These are phyloP conservation scores for Geotrichum australiense DNA, from an alignment of 1,139 yeast genomes.

Conservation along the genomic window DNA sequence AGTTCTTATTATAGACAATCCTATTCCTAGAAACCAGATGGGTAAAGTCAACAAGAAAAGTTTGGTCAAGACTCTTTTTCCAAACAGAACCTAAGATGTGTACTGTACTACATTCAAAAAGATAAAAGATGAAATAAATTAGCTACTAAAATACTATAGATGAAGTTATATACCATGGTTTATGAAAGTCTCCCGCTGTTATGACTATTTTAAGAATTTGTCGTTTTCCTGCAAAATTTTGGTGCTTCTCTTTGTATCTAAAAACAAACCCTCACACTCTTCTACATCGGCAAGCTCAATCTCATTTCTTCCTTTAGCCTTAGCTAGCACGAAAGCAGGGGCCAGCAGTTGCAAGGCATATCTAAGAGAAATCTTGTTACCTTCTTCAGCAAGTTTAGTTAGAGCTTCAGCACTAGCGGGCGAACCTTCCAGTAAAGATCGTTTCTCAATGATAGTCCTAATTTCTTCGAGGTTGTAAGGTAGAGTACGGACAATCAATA, in stretches of 20 bases:
- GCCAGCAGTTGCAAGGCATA: slow-evolving; percentile 86
- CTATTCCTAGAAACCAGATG: slow-evolving; percentile 34
- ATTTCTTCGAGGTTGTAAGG: slow-evolving; percentile 84
- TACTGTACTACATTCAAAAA: slow-evolving; percentile 9
- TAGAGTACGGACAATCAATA: slow-evolving; percentile 83
- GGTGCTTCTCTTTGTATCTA: slow-evolving; percentile 85
- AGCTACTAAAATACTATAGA: no score
- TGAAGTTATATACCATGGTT: no score
- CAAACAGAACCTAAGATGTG: slow-evolving; percentile 2
- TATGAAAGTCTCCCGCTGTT: no score
- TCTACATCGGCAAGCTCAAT: slow-evolving; percentile 67
- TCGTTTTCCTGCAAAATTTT: slow-evolving; percentile 50
- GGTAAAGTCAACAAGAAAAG: slow-evolving; percentile 35
- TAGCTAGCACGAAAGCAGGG: slow-evolving; percentile 81
- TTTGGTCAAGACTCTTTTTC: slow-evolving; percentile 24
- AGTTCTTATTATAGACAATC: slow-evolving; percentile 17
- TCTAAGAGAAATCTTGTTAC: slow-evolving; percentile 72
- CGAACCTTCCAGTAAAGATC: slow-evolving; percentile 70
- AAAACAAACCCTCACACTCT: slow-evolving; percentile 76
- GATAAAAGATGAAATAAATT: no score
- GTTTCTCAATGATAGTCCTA: slow-evolving; percentile 68
- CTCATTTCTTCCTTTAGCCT: slow-evolving; percentile 64
- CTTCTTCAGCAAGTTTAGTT: slow-evolving; percentile 62
- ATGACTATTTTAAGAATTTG: slow-evolving; percentile 26
- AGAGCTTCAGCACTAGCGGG: slow-evolving; percentile 61